phyloP scores from a whole-genome alignment of 2,329 filamentous ascomycete species.

The Epichloe coenophiala region DNA sequence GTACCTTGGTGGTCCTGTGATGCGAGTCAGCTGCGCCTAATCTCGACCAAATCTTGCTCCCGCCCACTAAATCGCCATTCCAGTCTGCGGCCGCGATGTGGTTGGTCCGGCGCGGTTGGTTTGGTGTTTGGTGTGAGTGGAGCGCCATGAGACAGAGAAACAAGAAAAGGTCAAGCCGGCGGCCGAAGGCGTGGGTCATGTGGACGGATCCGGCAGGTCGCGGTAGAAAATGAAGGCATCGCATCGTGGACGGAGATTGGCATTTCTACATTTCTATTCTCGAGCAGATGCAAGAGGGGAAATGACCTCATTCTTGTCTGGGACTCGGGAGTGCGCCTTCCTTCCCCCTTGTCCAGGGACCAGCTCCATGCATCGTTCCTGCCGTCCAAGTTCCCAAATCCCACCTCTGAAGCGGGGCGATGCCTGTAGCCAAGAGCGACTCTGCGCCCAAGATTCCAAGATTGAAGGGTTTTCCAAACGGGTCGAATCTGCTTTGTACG shows the following conservation, averaged over 20 bases:
- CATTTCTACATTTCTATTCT: no score
- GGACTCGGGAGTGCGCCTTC: neutral
- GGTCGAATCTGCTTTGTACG: no score
- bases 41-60: neutral
- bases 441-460: no score
- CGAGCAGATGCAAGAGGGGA: no score
- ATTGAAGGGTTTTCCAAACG: no score
- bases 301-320: neutral
- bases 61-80: neutral
- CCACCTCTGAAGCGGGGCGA: neutral
- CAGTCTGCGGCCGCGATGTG: neutral
- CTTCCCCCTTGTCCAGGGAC: neutral
- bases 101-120: conserved; percentile 2
- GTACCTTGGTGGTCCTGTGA: conserved; percentile 8
- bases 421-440: neutral
- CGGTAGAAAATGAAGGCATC: neutral
- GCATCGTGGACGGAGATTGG: neutral
- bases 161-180: no score
- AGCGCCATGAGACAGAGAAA: neutral
- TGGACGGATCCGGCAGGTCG: conserved; percentile 6
- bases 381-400: neutral
- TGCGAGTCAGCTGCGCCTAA: conserved; percentile 6
- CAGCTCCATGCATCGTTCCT: neutral
- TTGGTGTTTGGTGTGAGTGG: neutral
- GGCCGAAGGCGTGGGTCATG: conserved; percentile 1